Evolutionary conservation across 495 filamentous ascomycete species (phyloP).

Genomic region (Xylona heveae): DNA sequence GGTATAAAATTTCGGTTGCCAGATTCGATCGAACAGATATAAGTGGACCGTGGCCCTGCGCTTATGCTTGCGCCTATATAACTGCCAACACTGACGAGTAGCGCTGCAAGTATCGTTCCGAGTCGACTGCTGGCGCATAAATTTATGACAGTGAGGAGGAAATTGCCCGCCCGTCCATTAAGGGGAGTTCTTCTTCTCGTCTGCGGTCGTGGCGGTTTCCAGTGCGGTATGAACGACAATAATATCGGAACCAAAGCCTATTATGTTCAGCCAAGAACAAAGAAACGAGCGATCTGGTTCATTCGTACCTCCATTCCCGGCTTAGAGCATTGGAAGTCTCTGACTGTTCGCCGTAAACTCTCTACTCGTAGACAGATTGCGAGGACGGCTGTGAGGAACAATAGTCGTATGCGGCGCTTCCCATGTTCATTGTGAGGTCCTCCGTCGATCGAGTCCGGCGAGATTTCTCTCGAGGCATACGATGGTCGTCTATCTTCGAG

Average conservation of each 20-base stretch:
- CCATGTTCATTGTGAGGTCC: too few species aligned
- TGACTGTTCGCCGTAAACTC: constrained; percentile 16
- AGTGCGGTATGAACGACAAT: too few species aligned
- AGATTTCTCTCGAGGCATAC: not conserved
- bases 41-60: constrained; percentile 19
- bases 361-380: constrained; percentile 20
- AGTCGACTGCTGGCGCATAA: too few species aligned
- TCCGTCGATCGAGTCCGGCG: not conserved
- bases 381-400: constrained; percentile 4
- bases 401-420: not conserved
- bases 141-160: too few species aligned
- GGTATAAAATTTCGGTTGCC: too few species aligned
- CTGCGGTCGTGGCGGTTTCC: too few species aligned
- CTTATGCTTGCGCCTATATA: constrained; percentile 11
- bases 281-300: not conserved
- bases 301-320: constrained; percentile 19
- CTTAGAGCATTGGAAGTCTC: constrained; percentile 21
- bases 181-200: too few species aligned
- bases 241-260: too few species aligned
- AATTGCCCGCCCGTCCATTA: too few species aligned
- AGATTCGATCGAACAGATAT: constrained; percentile 21
- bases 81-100: constrained; percentile 16
- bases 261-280: constrained; percentile 2
- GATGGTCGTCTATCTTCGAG: not conserved
- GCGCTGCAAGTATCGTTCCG: constrained; percentile 11